Evolutionary conservation across 2,329 filamentous ascomycete genomes (phyloP).

Genomic region (Venturia carpophila): DNA sequence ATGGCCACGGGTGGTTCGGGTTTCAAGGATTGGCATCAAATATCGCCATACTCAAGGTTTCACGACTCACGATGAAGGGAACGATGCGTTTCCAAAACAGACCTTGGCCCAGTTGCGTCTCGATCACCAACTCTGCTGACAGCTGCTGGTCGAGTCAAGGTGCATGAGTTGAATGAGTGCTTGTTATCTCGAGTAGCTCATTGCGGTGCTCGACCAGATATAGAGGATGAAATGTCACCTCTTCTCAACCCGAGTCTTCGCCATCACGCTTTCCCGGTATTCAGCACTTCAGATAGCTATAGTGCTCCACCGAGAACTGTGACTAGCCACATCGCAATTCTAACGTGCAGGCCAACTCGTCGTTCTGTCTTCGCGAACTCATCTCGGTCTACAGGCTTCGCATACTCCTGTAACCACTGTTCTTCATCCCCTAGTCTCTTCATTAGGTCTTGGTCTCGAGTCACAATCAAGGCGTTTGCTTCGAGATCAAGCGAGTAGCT

Average conservation of each 20-base stretch:
- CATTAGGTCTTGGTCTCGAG: slow-evolving; percentile 64
- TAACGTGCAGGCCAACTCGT: slow-evolving; percentile 75
- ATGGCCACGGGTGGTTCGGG: neutral
- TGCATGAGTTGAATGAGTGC: neutral
- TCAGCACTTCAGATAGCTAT: slow-evolving; percentile 35
- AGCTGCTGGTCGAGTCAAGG: neutral
- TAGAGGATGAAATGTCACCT: neutral
- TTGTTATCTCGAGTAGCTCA: neutral
- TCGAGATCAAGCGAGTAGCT: slow-evolving; percentile 91
- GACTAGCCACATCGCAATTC: slow-evolving; percentile 91
- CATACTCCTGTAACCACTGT: slow-evolving; percentile 68
- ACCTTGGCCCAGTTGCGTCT: neutral
- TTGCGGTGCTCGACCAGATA: neutral
- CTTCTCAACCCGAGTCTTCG: neutral
- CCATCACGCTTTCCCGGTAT: neutral
- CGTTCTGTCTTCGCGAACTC: slow-evolving; percentile 77
- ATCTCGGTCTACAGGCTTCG: slow-evolving; percentile 58
- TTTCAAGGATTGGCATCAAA: neutral
- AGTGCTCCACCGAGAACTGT: slow-evolving; percentile 78
- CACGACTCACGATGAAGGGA: slow-evolving; percentile 1
- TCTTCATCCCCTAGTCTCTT: slow-evolving; percentile 70
- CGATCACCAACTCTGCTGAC: neutral
- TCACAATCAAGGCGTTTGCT: slow-evolving; percentile 79
- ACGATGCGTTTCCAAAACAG: neutral
- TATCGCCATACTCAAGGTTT: neutral